Percentiles rank a stretch among this genome's conserved stretches.
These are phyloP conservation scores for Pachysandra terminalis DNA, from an alignment of 164 flowering plant species.

Conservation along the genomic window DNA sequence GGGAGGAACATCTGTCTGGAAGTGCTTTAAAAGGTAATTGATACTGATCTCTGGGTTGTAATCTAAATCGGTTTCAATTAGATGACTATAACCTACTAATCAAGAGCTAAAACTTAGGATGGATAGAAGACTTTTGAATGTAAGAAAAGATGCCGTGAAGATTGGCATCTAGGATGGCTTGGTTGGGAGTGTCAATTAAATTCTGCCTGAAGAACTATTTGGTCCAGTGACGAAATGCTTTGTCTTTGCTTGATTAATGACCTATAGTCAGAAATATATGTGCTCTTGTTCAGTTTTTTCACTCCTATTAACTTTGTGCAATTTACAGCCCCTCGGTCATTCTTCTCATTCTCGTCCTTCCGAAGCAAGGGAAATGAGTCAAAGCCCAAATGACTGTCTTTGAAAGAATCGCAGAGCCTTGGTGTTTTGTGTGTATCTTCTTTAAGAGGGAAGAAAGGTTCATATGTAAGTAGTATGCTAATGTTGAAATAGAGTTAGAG, in stretches of 20 bases:
- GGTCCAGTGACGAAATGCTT: no score
- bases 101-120: not conserved
- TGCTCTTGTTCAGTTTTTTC: no score
- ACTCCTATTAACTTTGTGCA: not conserved
- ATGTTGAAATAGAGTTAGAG: no score
- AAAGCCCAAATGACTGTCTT: slow-evolving; percentile 53
- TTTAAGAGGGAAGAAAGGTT: slow-evolving; percentile 18
- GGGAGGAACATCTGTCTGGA: slow-evolving; percentile 91
- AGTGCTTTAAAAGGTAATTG: slow-evolving; percentile 81
- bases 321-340: slow-evolving; percentile 82
- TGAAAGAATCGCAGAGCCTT: not conserved
- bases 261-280: no score
- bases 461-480: no score
- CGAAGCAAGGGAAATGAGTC: slow-evolving; percentile 95
- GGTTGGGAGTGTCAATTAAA: no score
- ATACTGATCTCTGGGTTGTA: not conserved
- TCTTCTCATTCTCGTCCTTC: slow-evolving; percentile 86
- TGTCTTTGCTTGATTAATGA: no score
- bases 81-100: no score
- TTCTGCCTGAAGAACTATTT: no score
- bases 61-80: no score
- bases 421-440: slow-evolving; percentile 4
- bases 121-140: not conserved
- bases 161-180: no score
- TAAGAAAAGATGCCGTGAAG: not conserved